A percentile compares a stretch with the other conserved stretches of the same genome.
phyloP scores from a whole-genome alignment of 148 eudicot genomes.

The Vaccinium corymbosum region DNA sequence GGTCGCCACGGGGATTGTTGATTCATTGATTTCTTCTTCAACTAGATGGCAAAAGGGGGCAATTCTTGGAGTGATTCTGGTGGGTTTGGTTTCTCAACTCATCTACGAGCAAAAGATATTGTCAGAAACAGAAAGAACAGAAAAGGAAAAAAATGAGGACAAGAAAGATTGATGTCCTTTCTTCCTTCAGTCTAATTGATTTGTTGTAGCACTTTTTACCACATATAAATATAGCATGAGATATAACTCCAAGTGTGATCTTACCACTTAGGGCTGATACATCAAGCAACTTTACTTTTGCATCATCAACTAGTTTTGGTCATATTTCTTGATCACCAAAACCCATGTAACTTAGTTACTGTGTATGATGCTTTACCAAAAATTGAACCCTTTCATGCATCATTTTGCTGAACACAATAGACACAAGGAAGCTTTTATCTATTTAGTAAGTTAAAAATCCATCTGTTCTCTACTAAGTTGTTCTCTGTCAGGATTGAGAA shows the following conservation, averaged over 20 bases:
- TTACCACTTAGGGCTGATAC: constrained; percentile 56
- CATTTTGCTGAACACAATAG: background rate
- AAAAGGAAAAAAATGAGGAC: constrained; percentile 28
- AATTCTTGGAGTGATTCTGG: constrained; percentile 51
- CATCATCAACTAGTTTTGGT: constrained; percentile 39
- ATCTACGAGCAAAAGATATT: constrained; percentile 62
- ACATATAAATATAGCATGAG: constrained; percentile 37
- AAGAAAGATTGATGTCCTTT: constrained; percentile 30
- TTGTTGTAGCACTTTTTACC: background rate
- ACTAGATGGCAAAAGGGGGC: constrained; percentile 52
- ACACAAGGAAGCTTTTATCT: background rate
- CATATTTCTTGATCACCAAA: constrained; percentile 47
- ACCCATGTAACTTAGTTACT: constrained; percentile 18
- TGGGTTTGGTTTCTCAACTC: constrained; percentile 62
- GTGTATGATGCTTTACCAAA: constrained; percentile 30
- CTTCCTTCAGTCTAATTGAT: background rate
- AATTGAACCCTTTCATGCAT: background rate
- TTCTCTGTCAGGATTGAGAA: background rate
- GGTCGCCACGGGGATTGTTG: constrained; percentile 44
- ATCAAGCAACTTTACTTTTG: constrained; percentile 53
- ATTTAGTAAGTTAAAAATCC: background rate
- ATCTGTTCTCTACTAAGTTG: background rate
- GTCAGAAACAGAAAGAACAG: constrained; percentile 33
- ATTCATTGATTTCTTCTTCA: constrained; percentile 47
- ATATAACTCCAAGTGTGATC: constrained; percentile 55